Percentiles rank a stretch among this genome's conserved stretches.
phyloP scores from a whole-genome alignment of 2,329 filamentous ascomycete genomes.

The Cadophora malorum region DNA sequence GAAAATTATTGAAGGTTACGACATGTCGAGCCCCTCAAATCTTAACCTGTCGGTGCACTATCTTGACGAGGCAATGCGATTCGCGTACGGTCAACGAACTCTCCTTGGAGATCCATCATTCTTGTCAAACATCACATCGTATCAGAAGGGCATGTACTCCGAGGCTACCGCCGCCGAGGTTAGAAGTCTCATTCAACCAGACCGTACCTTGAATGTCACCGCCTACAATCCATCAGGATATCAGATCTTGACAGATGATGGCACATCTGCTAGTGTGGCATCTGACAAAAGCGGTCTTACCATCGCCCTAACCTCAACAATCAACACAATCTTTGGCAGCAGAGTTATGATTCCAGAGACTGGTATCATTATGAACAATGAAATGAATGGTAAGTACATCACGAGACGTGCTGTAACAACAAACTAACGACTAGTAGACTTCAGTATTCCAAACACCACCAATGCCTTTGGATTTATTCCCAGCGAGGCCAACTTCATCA shows the following conservation, averaged over 20 bases:
- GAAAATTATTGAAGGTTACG: slow-evolving; percentile 77
- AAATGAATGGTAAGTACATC: slow-evolving; percentile 60
- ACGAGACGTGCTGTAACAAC: not conserved
- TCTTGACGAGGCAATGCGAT: slow-evolving; percentile 70
- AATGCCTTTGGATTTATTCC: slow-evolving; percentile 73
- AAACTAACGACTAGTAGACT: slow-evolving; percentile 52
- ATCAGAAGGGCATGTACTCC: slow-evolving; percentile 55
- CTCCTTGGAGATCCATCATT: slow-evolving; percentile 69
- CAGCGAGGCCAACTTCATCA: slow-evolving; percentile 67
- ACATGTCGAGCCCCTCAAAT: slow-evolving; percentile 62
- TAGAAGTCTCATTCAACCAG: slow-evolving; percentile 63
- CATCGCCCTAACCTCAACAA: slow-evolving; percentile 68
- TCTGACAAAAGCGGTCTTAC: slow-evolving; percentile 66
- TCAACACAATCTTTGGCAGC: slow-evolving; percentile 72
- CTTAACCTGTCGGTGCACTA: slow-evolving; percentile 68
- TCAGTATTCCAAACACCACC: slow-evolving; percentile 66
- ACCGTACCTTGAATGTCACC: slow-evolving; percentile 61
- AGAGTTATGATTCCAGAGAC: slow-evolving; percentile 68
- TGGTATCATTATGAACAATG: slow-evolving; percentile 71
- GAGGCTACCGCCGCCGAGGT: slow-evolving; percentile 58
- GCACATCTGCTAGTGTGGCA: slow-evolving; percentile 59
- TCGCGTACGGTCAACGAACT: slow-evolving; percentile 68
- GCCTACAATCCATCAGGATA: slow-evolving; percentile 67
- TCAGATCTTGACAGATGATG: slow-evolving; percentile 58
- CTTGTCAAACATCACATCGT: slow-evolving; percentile 62